Conservation (phyloP, 164 flowering plant genomes). For the Piper betle region DNA sequence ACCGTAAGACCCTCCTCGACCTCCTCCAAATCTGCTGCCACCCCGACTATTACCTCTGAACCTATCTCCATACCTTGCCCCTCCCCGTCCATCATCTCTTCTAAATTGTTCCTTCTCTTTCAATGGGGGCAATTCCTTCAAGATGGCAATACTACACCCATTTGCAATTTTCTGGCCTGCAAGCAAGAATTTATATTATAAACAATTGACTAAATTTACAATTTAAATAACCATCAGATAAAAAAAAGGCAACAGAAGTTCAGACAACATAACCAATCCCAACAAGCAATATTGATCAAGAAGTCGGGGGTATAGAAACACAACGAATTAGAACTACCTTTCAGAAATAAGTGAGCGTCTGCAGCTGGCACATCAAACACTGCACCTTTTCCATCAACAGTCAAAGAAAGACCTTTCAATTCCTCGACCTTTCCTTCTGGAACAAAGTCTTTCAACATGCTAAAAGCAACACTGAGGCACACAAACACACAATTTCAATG, state of each 20-base stretch:
- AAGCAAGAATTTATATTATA: not conserved
- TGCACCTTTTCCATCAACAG: constrained; percentile 80
- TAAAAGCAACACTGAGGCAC: constrained; percentile 44
- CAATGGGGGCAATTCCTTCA: constrained; percentile 47
- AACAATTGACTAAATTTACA: not conserved
- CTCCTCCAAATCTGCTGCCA: constrained; percentile 42
- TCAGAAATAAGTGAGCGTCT: constrained; percentile 55
- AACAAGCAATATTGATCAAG: not conserved
- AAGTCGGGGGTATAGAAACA: not conserved
- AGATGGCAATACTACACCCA: constrained; percentile 50
- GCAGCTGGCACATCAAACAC: constrained; percentile 74
- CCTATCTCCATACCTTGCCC: constrained; percentile 21
- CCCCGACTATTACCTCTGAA: constrained; percentile 14
- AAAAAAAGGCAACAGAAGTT: not conserved
- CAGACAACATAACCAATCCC: not conserved
- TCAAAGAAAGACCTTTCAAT: constrained; percentile 63
- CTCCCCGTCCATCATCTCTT: not conserved
- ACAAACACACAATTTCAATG: not conserved
- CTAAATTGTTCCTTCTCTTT: constrained; percentile 27
- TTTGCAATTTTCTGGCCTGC: constrained; percentile 74
- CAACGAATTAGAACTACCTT: constrained; percentile 27
- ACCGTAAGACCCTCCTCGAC: constrained; percentile 23
- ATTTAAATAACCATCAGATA: not conserved
- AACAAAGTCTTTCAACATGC: constrained; percentile 61
- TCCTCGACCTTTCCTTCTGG: constrained; percentile 80